These are phyloP conservation scores for Trametes gibbosa DNA, from an alignment of 768 basidiomycete genomes.

Conservation along the genomic window DNA sequence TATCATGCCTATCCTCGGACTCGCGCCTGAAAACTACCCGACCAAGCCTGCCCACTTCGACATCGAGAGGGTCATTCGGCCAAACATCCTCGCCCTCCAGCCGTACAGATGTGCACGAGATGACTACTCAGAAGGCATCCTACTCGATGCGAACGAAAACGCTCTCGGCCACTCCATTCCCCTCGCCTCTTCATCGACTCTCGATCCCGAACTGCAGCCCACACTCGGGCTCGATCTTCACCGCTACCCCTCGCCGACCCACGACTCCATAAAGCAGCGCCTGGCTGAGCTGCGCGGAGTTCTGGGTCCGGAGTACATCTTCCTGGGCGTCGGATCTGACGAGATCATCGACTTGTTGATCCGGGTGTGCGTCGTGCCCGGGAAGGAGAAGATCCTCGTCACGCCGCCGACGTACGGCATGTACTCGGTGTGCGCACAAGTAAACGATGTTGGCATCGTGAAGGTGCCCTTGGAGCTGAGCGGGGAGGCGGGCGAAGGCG, in stretches of 20 bases:
- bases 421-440: slow-evolving; percentile 92
- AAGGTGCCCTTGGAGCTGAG: slow-evolving; percentile 68
- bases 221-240: slow-evolving; percentile 60
- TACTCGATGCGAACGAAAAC: slow-evolving; percentile 98
- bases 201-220: slow-evolving; percentile 35
- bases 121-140: slow-evolving; percentile 87
- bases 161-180: slow-evolving; percentile 83
- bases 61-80: slow-evolving; percentile 81
- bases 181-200: slow-evolving; percentile 25
- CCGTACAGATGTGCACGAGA: slow-evolving; percentile 97
- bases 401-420: slow-evolving; percentile 98
- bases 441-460: slow-evolving; percentile 87
- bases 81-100: slow-evolving; percentile 87
- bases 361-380: slow-evolving; percentile 81
- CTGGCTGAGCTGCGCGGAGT: slow-evolving; percentile 74
- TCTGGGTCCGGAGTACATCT: slow-evolving; percentile 60
- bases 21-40: slow-evolving; percentile 42
- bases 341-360: slow-evolving; percentile 95
- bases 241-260: slow-evolving; percentile 92
- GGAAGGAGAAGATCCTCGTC: slow-evolving; percentile 76
- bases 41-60: slow-evolving; percentile 76
- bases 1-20: slow-evolving; percentile 63
- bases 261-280: slow-evolving; percentile 71
- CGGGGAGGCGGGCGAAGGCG: slow-evolving; percentile 66
- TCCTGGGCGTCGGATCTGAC: slow-evolving; percentile 95